Conservation (phyloP, 2,329 filamentous ascomycete genomes). For the Diaporthe batatas region DNA sequence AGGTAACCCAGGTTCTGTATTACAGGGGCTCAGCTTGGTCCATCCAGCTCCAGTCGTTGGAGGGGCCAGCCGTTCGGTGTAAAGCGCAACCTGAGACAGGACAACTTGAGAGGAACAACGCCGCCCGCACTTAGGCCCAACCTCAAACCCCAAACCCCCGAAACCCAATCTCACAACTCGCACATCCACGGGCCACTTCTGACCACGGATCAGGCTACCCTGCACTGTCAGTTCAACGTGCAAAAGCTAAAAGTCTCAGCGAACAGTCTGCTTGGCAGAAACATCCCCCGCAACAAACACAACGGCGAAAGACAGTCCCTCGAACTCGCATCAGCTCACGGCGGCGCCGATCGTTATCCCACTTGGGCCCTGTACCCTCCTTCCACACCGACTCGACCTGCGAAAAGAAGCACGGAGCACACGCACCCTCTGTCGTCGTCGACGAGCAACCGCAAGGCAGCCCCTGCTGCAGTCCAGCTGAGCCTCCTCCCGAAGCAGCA, state of each 20-base stretch:
- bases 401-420: conserved; percentile 14
- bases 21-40: conserved; percentile 30
- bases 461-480: conserved; percentile 26
- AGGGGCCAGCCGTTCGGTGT: conserved; percentile 10
- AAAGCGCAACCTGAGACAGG: conserved; percentile 32
- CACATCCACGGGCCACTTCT: not conserved
- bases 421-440: conserved; percentile 19
- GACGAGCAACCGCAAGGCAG: conserved; percentile 10
- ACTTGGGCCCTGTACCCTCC: conserved; percentile 17
- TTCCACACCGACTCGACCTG: conserved; percentile 32
- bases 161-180: conserved; percentile 30
- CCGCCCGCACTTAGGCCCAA: conserved; percentile 9
- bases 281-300: not conserved
- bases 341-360: conserved; percentile 33
- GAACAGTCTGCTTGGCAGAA: not conserved
- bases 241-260: not conserved
- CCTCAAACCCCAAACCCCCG: conserved; percentile 20
- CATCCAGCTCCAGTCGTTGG: conserved; percentile 29
- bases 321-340: conserved; percentile 1
- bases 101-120: conserved; percentile 26
- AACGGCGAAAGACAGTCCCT: not conserved
- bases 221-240: not conserved
- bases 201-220: conserved; percentile 9
- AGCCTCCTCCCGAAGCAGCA: conserved; percentile 3
- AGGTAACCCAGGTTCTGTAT: not conserved